Conservation (phyloP, 148 eudicot species). For the Arbutus unedo region DNA sequence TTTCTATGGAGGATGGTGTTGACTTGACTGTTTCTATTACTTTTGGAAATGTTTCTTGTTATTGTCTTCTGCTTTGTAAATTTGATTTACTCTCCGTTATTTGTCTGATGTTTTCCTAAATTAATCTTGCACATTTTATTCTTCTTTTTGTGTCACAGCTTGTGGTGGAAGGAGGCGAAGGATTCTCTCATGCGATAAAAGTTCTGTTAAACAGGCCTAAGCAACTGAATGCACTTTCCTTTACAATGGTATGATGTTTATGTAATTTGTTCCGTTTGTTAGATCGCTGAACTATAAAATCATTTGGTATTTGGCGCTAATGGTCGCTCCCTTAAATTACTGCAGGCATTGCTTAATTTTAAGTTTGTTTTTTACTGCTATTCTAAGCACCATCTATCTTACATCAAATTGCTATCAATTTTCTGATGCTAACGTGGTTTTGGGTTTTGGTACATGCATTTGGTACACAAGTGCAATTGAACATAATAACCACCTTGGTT, state of each 20-base stretch:
- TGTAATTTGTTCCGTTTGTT: neutral
- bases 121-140: neutral
- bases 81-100: neutral
- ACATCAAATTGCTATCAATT: neutral
- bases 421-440: neutral
- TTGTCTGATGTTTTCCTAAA: neutral
- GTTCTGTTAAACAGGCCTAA: constrained; percentile 72
- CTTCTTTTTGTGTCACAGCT: constrained; percentile 40
- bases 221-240: constrained; percentile 86
- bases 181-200: constrained; percentile 33
- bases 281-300: neutral
- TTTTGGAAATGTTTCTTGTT: neutral
- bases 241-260: constrained; percentile 55
- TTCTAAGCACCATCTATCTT: neutral
- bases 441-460: neutral
- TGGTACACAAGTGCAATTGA: neutral
- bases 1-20: neutral
- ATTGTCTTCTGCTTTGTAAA: neutral
- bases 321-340: neutral
- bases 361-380: neutral
- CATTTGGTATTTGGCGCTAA: neutral
- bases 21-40: neutral
- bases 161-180: constrained; percentile 64
- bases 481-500: neutral
- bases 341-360: neutral